Conservation (phyloP, 768 basidiomycete species). For the Pholiota microspora region DNA sequence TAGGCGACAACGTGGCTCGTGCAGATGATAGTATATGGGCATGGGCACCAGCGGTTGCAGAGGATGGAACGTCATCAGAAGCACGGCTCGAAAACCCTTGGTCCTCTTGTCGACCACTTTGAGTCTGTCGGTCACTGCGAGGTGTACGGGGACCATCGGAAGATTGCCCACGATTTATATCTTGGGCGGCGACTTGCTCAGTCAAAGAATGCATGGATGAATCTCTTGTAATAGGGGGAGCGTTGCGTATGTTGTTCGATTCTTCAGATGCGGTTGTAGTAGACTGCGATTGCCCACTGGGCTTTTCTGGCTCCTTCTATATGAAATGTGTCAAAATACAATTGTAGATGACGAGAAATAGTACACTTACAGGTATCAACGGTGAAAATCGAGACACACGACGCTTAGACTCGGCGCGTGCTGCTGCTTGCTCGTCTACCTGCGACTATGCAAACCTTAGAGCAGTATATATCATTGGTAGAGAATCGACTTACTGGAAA, state of each 20-base stretch:
- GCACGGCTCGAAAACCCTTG: neutral
- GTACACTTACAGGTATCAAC: neutral
- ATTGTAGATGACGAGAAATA: neutral
- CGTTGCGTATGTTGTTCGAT: slow-evolving; percentile 11
- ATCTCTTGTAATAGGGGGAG: slow-evolving; percentile 29
- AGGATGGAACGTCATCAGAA: neutral
- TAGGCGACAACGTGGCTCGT: neutral
- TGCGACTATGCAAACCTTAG: neutral
- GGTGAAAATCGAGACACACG: slow-evolving; percentile 4
- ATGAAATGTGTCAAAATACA: neutral
- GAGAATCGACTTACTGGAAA: neutral
- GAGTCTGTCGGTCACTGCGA: neutral
- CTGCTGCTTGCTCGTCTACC: neutral
- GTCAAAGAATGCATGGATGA: slow-evolving; percentile 22
- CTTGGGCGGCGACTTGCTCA: slow-evolving; percentile 18
- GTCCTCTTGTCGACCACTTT: neutral
- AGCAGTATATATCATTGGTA: neutral
- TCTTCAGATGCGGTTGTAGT: neutral
- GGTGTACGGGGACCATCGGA: slow-evolving; percentile 7
- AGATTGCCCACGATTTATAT: slow-evolving; percentile 13
- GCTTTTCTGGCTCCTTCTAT: neutral
- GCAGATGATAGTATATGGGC: neutral
- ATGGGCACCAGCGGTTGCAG: neutral
- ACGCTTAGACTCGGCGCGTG: neutral
- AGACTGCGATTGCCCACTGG: neutral